Percentiles rank a stretch among this genome's conserved stretches.
phyloP scores from a whole-genome alignment of 352 stramenopile genomes.

The Globisporangium cylindrosporum region DNA sequence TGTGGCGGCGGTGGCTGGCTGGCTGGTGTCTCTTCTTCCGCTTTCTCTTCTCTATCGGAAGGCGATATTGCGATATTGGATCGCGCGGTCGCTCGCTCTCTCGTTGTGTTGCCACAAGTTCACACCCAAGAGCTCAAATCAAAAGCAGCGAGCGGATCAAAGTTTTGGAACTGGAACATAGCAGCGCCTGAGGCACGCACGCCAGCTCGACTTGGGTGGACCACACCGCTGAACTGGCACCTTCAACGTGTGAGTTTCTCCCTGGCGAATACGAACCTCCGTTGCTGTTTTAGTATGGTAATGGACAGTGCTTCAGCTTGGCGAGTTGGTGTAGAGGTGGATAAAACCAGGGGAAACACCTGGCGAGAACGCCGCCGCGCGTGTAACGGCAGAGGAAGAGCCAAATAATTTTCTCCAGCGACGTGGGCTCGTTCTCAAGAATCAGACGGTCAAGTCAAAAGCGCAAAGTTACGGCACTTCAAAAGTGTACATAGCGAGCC shows the following conservation, averaged over 20 bases:
- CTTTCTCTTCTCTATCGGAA: constrained; percentile 9
- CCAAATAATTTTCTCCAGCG: constrained; percentile 7
- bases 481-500: constrained; percentile 8
- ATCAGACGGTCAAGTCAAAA: constrained; percentile 7
- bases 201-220: constrained; percentile 6
- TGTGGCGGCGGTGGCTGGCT: background rate
- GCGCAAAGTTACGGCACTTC: background rate
- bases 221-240: constrained; percentile 10
- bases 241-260: background rate
- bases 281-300: background rate
- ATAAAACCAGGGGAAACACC: background rate
- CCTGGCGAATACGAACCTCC: constrained; percentile 6
- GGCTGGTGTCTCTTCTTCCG: background rate
- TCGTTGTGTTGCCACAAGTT: background rate
- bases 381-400: constrained; percentile 1
- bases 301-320: background rate
- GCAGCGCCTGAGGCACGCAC: background rate
- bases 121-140: background rate
- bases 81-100: constrained; percentile 4
- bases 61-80: constrained; percentile 4
- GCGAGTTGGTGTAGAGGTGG: background rate
- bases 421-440: constrained; percentile 1
- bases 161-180: constrained; percentile 5
- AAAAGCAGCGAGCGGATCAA: background rate
- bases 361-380: background rate